Base-by-base conservation (phyloP, 1,139 yeast genomes). In the Taphrina communis region DNA sequence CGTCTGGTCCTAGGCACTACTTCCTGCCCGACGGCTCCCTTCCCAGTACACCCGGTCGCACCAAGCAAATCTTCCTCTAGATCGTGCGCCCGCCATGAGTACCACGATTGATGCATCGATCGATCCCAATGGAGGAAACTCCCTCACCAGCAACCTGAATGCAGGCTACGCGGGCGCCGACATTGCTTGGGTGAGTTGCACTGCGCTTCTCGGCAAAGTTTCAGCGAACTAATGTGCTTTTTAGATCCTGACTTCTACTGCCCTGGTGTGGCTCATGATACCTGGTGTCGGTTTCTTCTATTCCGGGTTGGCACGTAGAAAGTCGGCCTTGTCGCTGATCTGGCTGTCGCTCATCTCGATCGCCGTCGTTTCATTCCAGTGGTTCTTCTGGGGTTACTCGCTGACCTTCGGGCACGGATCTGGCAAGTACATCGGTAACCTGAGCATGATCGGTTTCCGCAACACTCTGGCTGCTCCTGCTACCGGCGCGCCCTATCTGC, bases 301-400 rank as follows among this genome's bases (percentile, higher is more conserved):
- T 78, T 89, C 97, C 8, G 99, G 99, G 14, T 82, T 94, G 72
- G 95, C 97, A 31, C 83, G 98, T 76, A 83, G 98, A 76, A 93
- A 93, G 78, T 87, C 93, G 39, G 97, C 98, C 0, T 82, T 93
- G 66, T 89, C 96, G 31, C 85, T 92, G 86, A 88, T 94, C 67
- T 92, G 97, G 91, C 86, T 88, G 19, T 86, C 86, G 14, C 78
- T 91, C 66, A 85, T 89, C 85, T 85, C 93, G 6, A 86, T 90
- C 17, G 83, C 88, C 73, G 87, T 93, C n/a, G 93, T 91, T 1
- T 82, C 86, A 9, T 91, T 93, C 85, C 97, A 93, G 77, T 93
- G 98, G 98, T 93, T 91, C 80, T 92, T 91, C 82, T 91, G 97
- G 97, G 98, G 98, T 72, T 93, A 89, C 79, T 88, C 97, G 12